Conservation (phyloP, 2,329 filamentous ascomycete genomes). For the Nemania sp. region DNA sequence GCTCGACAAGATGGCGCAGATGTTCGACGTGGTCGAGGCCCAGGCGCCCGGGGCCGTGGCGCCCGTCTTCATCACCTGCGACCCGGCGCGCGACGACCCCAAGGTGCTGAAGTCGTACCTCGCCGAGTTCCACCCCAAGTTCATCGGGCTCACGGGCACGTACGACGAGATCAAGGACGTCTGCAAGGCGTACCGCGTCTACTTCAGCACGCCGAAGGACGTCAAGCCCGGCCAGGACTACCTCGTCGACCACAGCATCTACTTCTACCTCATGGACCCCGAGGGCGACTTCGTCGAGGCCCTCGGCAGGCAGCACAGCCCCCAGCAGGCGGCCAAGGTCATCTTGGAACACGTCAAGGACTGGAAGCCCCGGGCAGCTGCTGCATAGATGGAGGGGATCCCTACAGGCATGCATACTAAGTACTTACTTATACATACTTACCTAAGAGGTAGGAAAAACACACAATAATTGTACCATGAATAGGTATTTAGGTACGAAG, state of each 20-base stretch:
- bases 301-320: slow-evolving; percentile 90
- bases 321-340: slow-evolving; percentile 79
- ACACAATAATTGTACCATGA: too few species aligned
- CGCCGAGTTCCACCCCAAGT: slow-evolving; percentile 82
- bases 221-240: slow-evolving; percentile 96
- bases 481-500: too few species aligned
- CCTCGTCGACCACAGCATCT: slow-evolving; percentile 97
- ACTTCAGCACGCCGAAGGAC: slow-evolving; percentile 89
- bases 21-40: slow-evolving; percentile 75
- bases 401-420: too few species aligned
- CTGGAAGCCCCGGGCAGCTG: slow-evolving; percentile 50
- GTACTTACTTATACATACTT: too few species aligned
- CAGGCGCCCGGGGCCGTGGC: slow-evolving; percentile 59
- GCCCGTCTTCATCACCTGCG: slow-evolving; percentile 93
- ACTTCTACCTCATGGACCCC: slow-evolving; percentile 99
- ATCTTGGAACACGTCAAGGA: slow-evolving; percentile 84
- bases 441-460: too few species aligned
- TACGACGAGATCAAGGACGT: slow-evolving; percentile 93
- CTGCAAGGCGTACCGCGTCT: slow-evolving; percentile 95
- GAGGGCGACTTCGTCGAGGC: slow-evolving; percentile 98
- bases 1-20: slow-evolving; percentile 97
- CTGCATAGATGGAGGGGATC: too few species aligned
- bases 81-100: slow-evolving; percentile 88
- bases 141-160: slow-evolving; percentile 88
- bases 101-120: slow-evolving; percentile 84